Evolutionary conservation across 2,329 filamentous ascomycete genomes (phyloP).

Genomic region (Helotiales sp.): DNA sequence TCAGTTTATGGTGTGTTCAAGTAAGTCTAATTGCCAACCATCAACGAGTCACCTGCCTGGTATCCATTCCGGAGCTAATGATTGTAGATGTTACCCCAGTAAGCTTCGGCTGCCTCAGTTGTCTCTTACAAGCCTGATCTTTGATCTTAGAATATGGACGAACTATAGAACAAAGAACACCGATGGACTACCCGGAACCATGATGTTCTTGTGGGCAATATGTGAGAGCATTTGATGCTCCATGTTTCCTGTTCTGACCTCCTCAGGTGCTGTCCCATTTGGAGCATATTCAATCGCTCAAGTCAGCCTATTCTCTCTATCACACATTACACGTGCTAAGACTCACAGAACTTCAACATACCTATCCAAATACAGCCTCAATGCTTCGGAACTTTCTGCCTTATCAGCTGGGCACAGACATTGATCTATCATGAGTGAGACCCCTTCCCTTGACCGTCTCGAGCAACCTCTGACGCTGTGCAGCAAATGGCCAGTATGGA

Average conservation of each 20-base stretch:
- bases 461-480: neutral
- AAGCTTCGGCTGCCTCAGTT: neutral
- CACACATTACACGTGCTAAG: neutral
- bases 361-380: constrained; percentile 9
- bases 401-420: constrained; percentile 5
- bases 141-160: constrained; percentile 6
- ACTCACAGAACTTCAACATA: constrained; percentile 7
- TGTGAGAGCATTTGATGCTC: neutral
- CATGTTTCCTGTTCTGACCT: neutral
- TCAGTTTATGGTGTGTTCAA: constrained; percentile 10
- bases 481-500: constrained; percentile 8
- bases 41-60: too few relatives aligned
- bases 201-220: constrained; percentile 9
- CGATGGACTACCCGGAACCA: constrained; percentile 1
- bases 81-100: constrained; percentile 7
- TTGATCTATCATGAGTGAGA: constrained; percentile 8
- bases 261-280: constrained; percentile 6
- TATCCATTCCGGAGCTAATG: neutral
- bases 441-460: neutral
- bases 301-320: neutral
- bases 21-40: too few relatives aligned
- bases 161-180: constrained; percentile 8
- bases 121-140: neutral
- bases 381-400: constrained; percentile 6
- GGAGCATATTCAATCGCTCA: constrained; percentile 8